A percentile compares a stretch with the other conserved stretches of the same genome.
phyloP scores from a whole-genome alignment of 306 rosid species.

The Medicago ruthenica region DNA sequence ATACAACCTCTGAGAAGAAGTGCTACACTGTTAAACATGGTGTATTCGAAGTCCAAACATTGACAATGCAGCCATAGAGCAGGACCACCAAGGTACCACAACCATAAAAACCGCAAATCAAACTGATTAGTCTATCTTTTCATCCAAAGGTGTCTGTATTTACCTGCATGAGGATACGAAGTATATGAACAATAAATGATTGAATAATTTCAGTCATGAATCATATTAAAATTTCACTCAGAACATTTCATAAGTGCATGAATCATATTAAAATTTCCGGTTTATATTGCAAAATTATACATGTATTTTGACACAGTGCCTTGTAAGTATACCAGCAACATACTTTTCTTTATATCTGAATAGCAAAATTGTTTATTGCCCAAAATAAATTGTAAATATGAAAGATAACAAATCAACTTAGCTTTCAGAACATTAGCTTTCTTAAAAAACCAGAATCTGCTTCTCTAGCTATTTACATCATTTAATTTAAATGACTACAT shows the following conservation, averaged over 20 bases:
- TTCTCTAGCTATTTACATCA: conserved; percentile 1
- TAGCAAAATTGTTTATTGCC: not conserved
- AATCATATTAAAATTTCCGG: not conserved
- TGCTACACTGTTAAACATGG: not conserved
- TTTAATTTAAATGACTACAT: not conserved
- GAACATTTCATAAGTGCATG: not conserved
- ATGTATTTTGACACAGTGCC: not conserved
- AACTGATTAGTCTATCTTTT: conserved; percentile 3
- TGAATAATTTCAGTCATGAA: not conserved
- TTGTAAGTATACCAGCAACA: not conserved
- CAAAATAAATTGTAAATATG: not conserved
- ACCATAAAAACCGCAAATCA: not conserved
- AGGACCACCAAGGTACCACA: not conserved
- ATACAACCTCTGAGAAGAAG: not conserved
- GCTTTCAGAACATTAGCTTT: not conserved
- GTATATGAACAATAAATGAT: conserved; percentile 5
- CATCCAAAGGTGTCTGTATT: conserved; percentile 20
- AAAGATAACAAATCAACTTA: not conserved
- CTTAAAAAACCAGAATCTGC: not conserved
- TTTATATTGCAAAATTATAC: not conserved
- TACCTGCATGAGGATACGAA: conserved; percentile 43
- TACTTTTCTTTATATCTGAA: not conserved
- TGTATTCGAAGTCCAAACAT: not conserved
- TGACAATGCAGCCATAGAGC: not conserved
- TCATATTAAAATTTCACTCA: not conserved